Evolutionary conservation across 2,329 filamentous ascomycete genomes (phyloP).

Genomic region (Aspergillus fischeri): DNA sequence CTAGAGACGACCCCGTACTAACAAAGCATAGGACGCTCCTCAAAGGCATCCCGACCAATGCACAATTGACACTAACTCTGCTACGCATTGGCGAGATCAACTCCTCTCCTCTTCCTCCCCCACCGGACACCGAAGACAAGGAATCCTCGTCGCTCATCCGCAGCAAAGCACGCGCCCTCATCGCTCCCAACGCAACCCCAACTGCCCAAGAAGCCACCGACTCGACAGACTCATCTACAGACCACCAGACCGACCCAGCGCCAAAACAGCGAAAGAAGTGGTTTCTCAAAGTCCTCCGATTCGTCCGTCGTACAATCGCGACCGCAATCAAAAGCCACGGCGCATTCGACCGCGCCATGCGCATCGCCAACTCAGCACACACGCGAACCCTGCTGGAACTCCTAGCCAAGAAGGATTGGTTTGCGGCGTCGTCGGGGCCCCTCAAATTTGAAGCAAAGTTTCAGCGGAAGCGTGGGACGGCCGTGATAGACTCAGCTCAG

Average conservation of each 20-base stretch:
- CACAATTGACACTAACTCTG: slow-evolving; percentile 75
- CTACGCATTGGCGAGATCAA: slow-evolving; percentile 78
- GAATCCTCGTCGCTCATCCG: slow-evolving; percentile 22
- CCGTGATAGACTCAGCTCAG: slow-evolving; percentile 55
- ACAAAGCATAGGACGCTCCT: slow-evolving; percentile 56
- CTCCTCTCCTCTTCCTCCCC: slow-evolving; percentile 69
- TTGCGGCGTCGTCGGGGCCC: slow-evolving; percentile 56
- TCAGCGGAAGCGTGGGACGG: slow-evolving; percentile 66
- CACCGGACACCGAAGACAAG: slow-evolving; percentile 43
- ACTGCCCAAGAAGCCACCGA: slow-evolving; percentile 34
- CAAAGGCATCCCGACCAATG: slow-evolving; percentile 79
- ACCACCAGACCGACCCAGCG: slow-evolving; percentile 4
- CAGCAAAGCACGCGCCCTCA: slow-evolving; percentile 47
- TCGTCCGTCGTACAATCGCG: slow-evolving; percentile 67
- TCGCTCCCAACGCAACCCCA: slow-evolving; percentile 37
- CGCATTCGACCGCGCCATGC: slow-evolving; percentile 68
- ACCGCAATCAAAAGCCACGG: slow-evolving; percentile 68
- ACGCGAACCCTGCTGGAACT: slow-evolving; percentile 71
- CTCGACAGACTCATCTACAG: neutral
- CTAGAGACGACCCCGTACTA: slow-evolving; percentile 1
- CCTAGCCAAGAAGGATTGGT: slow-evolving; percentile 48
- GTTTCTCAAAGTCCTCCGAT: slow-evolving; percentile 52
- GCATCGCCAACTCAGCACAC: slow-evolving; percentile 56
- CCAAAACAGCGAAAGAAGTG: slow-evolving; percentile 31
- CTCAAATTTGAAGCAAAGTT: slow-evolving; percentile 71